Evolutionary conservation across 352 stramenopile genomes (phyloP).

Genomic region (Phytopythium sindhum): DNA sequence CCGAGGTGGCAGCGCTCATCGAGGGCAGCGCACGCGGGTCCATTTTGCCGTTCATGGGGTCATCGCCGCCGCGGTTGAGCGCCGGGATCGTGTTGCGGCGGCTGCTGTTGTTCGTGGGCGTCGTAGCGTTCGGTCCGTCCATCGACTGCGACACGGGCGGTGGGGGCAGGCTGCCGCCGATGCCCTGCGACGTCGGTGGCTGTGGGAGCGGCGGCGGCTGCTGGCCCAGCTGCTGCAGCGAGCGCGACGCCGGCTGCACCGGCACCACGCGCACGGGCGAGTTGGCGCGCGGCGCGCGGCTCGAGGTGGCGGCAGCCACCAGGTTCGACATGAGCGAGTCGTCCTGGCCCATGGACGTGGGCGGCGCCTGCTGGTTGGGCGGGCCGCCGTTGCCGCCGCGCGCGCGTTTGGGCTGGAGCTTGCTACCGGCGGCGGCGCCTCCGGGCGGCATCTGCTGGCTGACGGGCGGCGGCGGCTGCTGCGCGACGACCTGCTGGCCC

Average conservation of each 20-base stretch:
- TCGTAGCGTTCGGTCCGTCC: constrained; percentile 44
- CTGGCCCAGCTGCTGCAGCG: constrained; percentile 61
- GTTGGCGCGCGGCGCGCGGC: constrained; percentile 38
- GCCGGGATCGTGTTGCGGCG: constrained; percentile 52
- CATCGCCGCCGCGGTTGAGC: constrained; percentile 53
- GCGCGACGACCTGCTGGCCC: constrained; percentile 29
- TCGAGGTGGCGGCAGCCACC: constrained; percentile 45
- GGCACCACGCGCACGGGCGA: constrained; percentile 67
- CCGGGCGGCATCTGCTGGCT: constrained; percentile 25
- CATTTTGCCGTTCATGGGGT: constrained; percentile 52
- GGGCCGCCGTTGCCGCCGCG: constrained; percentile 11
- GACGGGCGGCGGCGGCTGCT: constrained; percentile 26
- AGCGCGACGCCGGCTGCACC: constrained; percentile 67
- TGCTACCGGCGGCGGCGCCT: constrained; percentile 14
- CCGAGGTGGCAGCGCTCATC: constrained; percentile 29
- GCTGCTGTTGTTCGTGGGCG: constrained; percentile 30
- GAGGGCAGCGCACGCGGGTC: constrained; percentile 22
- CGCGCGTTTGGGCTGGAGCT: constrained; percentile 55
- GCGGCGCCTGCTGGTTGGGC: constrained; percentile 11
- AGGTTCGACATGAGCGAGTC: constrained; percentile 70
- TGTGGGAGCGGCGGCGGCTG: constrained; percentile 41
- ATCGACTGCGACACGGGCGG: constrained; percentile 51
- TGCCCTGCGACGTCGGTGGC: constrained; percentile 22
- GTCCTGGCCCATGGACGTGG: constrained; percentile 35
- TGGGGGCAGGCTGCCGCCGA: constrained; percentile 12